Evolutionary conservation across 2,329 filamentous ascomycete genomes (phyloP), one percentile per base, ranked within the genome.

Genomic region (Aspergillus novoparasiticus): DNA sequence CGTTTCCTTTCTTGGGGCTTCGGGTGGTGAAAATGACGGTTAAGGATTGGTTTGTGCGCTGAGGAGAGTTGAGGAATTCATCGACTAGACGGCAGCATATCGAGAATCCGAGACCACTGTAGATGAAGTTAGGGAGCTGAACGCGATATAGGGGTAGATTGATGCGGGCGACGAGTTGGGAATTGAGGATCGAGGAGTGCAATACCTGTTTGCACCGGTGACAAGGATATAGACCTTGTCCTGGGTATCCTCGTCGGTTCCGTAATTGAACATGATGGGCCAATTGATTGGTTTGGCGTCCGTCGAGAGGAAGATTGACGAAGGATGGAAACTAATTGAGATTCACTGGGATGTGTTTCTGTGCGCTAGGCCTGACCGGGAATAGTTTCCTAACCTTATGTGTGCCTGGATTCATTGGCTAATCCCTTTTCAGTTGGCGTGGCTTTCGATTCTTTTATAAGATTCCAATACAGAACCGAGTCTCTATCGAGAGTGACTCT

Each of bases 31-130:
- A 89, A 66, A 97, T 87, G 60, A 97, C 84, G 69, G 92, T 86
- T 51, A 98, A 86, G 72, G 90, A 87, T 62, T 91, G 85, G 34
- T 84, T 82, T 56, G 87, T 82, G 34, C 63, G 56, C 32, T 90
- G 86, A 41, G 87, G 88, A 14, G 87, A 87, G 63, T 83, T 81
- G 64, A 96, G 87, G 82, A 97, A 97, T 72, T 96, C 92, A 81
- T 97, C 92, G 70, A 96, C 94, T 61, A 97, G 84, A 64, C 93
- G 91, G 73, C 91, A 88, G 75, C 91, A 91, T 69, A 92, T 93
- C 60, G 90, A 89, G 71, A 94, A 90, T 51, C 94, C 94, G 51
- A 97, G 88, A 64, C 94, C 94, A 75, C 94, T 97, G 77, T 28
- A 48, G 53, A 65, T 59, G 58, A 61, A 57, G 63, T 65, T 43